Evolutionary conservation across 768 basidiomycete species (phyloP), one percentile per base, ranked within the genome.

Genomic region (Tricholoma furcatifolium): DNA sequence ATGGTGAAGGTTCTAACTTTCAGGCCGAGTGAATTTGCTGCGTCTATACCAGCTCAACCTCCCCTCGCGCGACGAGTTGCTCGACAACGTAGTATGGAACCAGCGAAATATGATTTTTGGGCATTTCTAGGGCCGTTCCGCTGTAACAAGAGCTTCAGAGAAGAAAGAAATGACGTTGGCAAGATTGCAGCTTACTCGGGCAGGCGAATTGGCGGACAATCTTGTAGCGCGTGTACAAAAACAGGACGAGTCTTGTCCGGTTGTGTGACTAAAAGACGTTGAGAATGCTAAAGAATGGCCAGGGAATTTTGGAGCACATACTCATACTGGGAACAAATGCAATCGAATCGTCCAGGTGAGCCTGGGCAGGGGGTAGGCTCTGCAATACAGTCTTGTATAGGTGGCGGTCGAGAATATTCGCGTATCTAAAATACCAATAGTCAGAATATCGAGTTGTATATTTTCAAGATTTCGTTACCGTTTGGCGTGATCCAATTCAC

Each of bases 321-420:
- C 81, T 79, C 90, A 87, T 95, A n/a, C 78, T 80, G 43, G 82
- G 88, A 58, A 86, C 79, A 62, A 88, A 86, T 9, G 82, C 72
- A 3, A 81, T 74, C 6, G 80, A 77, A 61, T 95, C 92, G 51
- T 93, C 90, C 50, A 96, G 72, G 45, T 84, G 81, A 18, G 84
- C 78, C 60, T 96, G 87, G 45, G 81, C 76, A 41, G 82, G 83
- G 0, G 95, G 95, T 27, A 98, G 70, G 56, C 85, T 81, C 61
- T 93, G 88, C 23, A 98, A 74, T 4, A 96, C 92, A 1, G 89
- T 83, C n/a, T 79, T 70, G 51, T 80, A 79, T 59, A 91, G 88
- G 65, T 96, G 91, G 21, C 83, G 76, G 59, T 92, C 91, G 0
- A 87, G 78, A 2, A 94, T 71, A 39, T 79, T 76, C 3, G 91